Evolutionary conservation across 805 yeast species (phyloP).

Genomic region (Hemisphaericaspora nanyangensis): DNA sequence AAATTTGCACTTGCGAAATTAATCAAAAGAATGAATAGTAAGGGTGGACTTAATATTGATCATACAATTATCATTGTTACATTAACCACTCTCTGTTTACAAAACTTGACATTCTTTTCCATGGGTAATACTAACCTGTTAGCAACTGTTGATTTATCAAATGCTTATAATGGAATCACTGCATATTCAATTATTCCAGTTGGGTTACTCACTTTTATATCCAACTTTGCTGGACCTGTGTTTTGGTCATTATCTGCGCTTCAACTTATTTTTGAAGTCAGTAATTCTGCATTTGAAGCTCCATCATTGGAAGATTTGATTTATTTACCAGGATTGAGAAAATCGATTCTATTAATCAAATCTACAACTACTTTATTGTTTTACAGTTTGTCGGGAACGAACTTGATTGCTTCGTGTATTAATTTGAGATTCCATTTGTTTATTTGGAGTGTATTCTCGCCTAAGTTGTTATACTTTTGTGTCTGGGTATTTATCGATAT

Average conservation of each 20-base stretch:
- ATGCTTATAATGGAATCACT: conserved; percentile 85
- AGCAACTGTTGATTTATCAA: conserved; percentile 85
- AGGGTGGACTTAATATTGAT: conserved; percentile 12
- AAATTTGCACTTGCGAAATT: conserved; percentile 16
- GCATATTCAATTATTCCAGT: conserved; percentile 67
- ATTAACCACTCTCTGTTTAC: conserved; percentile 49
- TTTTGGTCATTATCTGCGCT: conserved; percentile 65
- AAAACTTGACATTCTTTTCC: conserved; percentile 77
- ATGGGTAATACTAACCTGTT: conserved; percentile 90
- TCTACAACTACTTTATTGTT: conserved; percentile 43
- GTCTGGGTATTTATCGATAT: conserved; percentile 63
- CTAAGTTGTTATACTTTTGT: conserved; percentile 76
- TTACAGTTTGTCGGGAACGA: conserved; percentile 56
- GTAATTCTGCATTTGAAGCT: conserved; percentile 12
- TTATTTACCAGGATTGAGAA: conserved; percentile 21
- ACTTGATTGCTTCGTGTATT: conserved; percentile 65
- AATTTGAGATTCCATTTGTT: conserved; percentile 80
- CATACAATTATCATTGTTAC: conserved; percentile 22
- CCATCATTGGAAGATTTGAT: conserved; percentile 11
- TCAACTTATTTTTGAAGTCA: conserved; percentile 36
- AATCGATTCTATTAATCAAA: conserved; percentile 32
- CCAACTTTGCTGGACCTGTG: conserved; percentile 85
- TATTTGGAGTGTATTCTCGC: conserved; percentile 97
- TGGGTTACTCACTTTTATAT: conserved; percentile 70
- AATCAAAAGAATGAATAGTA: neutral